Base-by-base conservation (phyloP, 306 rosid species). In the Gynostemma pentaphyllum region DNA sequence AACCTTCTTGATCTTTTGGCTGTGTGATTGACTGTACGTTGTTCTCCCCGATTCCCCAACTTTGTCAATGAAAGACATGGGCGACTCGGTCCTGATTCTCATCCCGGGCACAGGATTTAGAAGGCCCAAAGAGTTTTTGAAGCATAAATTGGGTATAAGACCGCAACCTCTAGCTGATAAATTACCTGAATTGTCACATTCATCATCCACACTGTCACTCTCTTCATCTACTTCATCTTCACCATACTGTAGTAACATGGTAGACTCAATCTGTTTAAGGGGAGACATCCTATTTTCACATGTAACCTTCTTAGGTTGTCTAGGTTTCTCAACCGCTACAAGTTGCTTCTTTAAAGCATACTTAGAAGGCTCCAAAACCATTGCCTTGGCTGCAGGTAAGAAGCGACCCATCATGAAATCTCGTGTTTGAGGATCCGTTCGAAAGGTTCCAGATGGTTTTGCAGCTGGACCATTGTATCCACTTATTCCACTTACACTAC, bases 331-430 rank as follows among this genome's bases (percentile, higher is more conserved):
- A 28, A 67, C 70, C 42, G 76, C 67, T 23, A 73, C 81, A 46
- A 74, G 57, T 68, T 81, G 94, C 76, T 82, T 92, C 72, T 76
- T 84, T 26, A 82, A 72, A 68, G 90, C 62, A 60, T 80, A 83
- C 15, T 75, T 88, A 75, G 89, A 68, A 65, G 89, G 72, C 71
- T 84, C 85, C 36, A 92, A 30, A 19, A 89, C 78, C 95, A 92
- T 88, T 27, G 99, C 99, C 80, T 80, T 88, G 34, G 99, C 99
- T 12, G 97, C 99, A 13, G 99, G 99, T 64, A 92, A 76, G 83
- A 88, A 92, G 47, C 99, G 87, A 50, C 65, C 80, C 97, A 92
- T 84, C 99, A 92, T 86, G 80, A 87, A 88, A 56, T 88, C 99
- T 50, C 79, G 76, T 65, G 85, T 81, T 73, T 86, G 85, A 30